Evolutionary conservation across 805 yeast genomes (phyloP).

Genomic region (Metschnikowia henanensis): DNA sequence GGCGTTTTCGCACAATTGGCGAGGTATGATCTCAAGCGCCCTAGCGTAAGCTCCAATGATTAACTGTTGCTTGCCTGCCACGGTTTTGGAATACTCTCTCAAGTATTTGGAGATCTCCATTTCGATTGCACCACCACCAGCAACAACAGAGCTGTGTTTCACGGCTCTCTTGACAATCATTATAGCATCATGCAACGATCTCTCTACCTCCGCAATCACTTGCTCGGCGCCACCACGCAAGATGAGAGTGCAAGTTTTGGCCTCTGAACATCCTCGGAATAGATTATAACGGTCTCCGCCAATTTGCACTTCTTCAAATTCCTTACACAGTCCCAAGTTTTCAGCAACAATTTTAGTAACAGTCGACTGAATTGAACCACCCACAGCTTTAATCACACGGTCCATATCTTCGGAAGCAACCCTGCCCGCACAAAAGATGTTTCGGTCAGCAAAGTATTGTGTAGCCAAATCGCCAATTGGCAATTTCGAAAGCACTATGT

Average conservation of each 20-base stretch:
- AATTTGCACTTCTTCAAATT: conserved; percentile 90
- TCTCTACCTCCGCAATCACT: conserved; percentile 95
- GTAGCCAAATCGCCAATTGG: conserved; percentile 99
- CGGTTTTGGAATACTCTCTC: conserved; percentile 81
- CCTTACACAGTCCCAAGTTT: conserved; percentile 52
- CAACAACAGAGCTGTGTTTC: conserved; percentile 83
- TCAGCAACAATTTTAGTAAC: conserved; percentile 65
- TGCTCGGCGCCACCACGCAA: conserved; percentile 99
- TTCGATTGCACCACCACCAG: conserved; percentile 99
- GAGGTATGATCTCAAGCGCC: conserved; percentile 93
- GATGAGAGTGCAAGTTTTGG: conserved; percentile 90
- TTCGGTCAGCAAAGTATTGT: conserved; percentile 94
- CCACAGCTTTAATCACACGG: conserved; percentile 90
- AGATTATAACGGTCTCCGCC: conserved; percentile 95
- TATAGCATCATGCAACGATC: conserved; percentile 96
- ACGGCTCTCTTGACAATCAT: conserved; percentile 97
- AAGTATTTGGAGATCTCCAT: conserved; percentile 92
- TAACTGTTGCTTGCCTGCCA: conserved; percentile 95
- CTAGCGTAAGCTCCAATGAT: conserved; percentile 91
- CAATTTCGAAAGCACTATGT: conserved; percentile 87
- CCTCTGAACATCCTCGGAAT: conserved; percentile 88
- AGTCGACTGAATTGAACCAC: conserved; percentile 82
- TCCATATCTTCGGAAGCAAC: conserved; percentile 88
- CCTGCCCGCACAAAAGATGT: conserved; percentile 96
- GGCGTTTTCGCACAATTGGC: conserved; percentile 98